These are phyloP conservation scores for Prillingera fragicola DNA, from an alignment of 1,284 basidiomycete genomes.

Conservation along the genomic window DNA sequence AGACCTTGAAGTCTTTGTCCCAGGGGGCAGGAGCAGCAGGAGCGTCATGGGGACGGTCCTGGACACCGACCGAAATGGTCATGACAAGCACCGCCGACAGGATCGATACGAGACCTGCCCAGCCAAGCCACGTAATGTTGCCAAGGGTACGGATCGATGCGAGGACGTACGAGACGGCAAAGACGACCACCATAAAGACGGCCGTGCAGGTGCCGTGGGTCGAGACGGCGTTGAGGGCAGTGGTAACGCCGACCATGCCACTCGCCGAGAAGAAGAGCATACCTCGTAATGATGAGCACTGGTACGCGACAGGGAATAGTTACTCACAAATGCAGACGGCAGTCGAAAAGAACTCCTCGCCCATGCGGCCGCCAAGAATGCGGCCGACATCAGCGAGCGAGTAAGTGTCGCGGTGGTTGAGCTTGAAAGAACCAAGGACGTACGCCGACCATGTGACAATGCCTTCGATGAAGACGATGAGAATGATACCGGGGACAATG, in stretches of 20 bases:
- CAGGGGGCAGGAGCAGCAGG: conserved; percentile 21
- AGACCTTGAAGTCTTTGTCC: conserved; percentile 26
- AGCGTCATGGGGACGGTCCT: conserved; percentile 38
- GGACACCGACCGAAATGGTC: conserved; percentile 45
- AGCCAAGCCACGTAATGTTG: conserved; percentile 43
- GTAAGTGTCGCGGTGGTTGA: conserved; percentile 35
- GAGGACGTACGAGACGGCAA: conserved; percentile 28
- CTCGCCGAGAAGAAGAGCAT: conserved; percentile 25
- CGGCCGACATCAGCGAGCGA: conserved; percentile 31
- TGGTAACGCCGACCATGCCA: conserved; percentile 36
- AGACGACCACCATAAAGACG: conserved; percentile 37
- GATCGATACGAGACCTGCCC: conserved; percentile 34
- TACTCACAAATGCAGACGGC: conserved; percentile 13
- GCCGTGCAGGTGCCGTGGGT: conserved; percentile 43
- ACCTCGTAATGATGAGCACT: not conserved
- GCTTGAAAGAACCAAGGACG: conserved; percentile 40
- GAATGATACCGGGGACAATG: conserved; percentile 34
- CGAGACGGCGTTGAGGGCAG: conserved; percentile 46
- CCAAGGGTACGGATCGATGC: conserved; percentile 42
- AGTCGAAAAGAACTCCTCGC: conserved; percentile 11
- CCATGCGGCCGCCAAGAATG: conserved; percentile 11
- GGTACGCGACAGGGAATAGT: conserved; percentile 28
- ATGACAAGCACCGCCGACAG: conserved; percentile 42
- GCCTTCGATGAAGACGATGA: conserved; percentile 34
- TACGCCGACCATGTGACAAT: conserved; percentile 38